A percentile compares a stretch with the other conserved stretches of the same genome.
Evolutionary conservation across 148 eudicot genomes (phyloP).

Genomic region (Chenopodium formosanum): DNA sequence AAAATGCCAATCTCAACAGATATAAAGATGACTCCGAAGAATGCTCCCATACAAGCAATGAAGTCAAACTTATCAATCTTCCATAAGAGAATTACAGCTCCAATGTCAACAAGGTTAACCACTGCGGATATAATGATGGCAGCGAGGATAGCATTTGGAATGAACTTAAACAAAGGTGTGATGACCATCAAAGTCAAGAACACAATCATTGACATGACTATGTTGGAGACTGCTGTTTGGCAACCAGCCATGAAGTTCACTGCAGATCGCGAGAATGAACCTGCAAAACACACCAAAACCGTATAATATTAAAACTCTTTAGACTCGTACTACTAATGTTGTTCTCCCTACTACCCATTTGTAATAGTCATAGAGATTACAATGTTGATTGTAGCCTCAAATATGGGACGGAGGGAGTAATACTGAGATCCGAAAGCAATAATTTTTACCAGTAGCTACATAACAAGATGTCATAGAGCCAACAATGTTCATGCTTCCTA

Average conservation of each 20-base stretch:
- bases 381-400: no score
- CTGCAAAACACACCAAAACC: conserved; percentile 32
- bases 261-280: conserved; percentile 69
- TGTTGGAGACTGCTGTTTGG: conserved; percentile 65
- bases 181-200: conserved; percentile 47
- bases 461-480: conserved; percentile 94
- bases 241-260: conserved; percentile 75
- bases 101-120: conserved; percentile 50
- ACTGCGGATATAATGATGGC: conserved; percentile 79
- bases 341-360: no score
- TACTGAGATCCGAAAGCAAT: background rate
- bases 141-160: conserved; percentile 68
- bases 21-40: conserved; percentile 60
- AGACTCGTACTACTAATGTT: no score
- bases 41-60: conserved; percentile 72
- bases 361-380: no score
- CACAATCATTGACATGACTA: conserved; percentile 60
- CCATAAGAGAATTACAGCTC: conserved; percentile 58
- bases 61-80: conserved; percentile 67
- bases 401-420: background rate
- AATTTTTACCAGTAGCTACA: conserved; percentile 60
- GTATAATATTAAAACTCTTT: background rate
- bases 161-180: conserved; percentile 65
- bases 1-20: conserved; percentile 65
- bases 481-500: conserved; percentile 79